phyloP scores from a whole-genome alignment of 306 rosid species.

The Glycine latifolia region DNA sequence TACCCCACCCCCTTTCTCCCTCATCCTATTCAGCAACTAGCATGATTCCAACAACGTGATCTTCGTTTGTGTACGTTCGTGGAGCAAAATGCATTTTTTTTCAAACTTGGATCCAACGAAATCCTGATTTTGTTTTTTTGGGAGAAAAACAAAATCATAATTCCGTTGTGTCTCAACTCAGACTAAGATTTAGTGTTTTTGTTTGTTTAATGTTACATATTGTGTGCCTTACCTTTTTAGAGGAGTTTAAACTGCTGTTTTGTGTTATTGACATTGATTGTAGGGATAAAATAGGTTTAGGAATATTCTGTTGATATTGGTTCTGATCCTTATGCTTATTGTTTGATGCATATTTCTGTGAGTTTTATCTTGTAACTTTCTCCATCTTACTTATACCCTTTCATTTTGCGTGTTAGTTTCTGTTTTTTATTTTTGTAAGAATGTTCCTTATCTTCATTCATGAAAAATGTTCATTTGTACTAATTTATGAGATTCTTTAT shows the following conservation, averaged over 20 bases:
- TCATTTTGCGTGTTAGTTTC: background rate
- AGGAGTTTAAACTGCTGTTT: background rate
- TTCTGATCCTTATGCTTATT: background rate
- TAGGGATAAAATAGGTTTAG: background rate
- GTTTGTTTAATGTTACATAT: background rate
- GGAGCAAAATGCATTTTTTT: no score
- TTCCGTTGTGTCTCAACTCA: no score
- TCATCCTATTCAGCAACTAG: no score
- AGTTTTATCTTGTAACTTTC: constrained; percentile 2
- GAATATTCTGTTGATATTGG: background rate
- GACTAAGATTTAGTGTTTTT: background rate
- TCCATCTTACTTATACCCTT: background rate
- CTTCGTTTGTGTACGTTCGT: no score
- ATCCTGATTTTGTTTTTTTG: no score
- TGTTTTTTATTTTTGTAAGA: background rate
- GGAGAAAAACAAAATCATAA: no score
- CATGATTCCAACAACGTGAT: no score
- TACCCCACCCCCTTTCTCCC: no score
- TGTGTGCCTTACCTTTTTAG: background rate
- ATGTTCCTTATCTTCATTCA: constrained; percentile 15
- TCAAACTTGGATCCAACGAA: no score
- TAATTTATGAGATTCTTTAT: background rate
- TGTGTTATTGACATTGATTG: background rate
- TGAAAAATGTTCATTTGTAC: constrained; percentile 8
- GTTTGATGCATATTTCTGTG: constrained; percentile 4